phyloP scores from a whole-genome alignment of 768 basidiomycete genomes.

The Krasilnikovozyma curviuscula region DNA sequence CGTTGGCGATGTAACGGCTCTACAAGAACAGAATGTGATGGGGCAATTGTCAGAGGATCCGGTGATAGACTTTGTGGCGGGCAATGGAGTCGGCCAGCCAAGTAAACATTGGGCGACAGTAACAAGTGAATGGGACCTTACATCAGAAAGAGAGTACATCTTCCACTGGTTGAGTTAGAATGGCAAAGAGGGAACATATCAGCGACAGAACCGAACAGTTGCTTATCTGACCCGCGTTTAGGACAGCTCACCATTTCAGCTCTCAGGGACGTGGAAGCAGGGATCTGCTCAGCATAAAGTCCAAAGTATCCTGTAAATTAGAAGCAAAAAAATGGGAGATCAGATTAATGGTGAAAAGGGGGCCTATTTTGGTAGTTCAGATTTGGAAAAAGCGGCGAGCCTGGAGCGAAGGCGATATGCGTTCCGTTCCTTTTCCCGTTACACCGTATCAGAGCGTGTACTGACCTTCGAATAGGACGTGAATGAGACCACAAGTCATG shows the following conservation, averaged over 20 bases:
- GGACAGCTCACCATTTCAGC: too few relatives aligned
- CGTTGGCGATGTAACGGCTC: conserved; percentile 8
- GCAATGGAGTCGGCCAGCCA: not conserved
- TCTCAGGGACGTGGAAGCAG: not conserved
- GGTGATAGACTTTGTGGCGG: not conserved
- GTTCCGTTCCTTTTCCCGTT: not conserved
- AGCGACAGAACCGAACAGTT: too few relatives aligned
- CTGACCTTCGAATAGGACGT: conserved; percentile 11
- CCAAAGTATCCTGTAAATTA: conserved; percentile 7
- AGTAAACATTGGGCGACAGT: not conserved
- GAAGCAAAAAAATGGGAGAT: not conserved
- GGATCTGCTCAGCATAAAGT: not conserved
- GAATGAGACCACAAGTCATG: not conserved
- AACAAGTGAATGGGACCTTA: not conserved
- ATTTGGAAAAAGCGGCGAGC: not conserved
- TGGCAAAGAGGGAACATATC: too few relatives aligned
- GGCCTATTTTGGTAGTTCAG: not conserved
- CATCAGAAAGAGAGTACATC: conserved; percentile 4
- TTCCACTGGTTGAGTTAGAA: too few relatives aligned
- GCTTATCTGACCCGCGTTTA: too few relatives aligned
- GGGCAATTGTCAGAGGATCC: too few relatives aligned
- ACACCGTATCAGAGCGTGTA: not conserved
- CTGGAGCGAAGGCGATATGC: not conserved
- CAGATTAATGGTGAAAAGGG: not conserved
- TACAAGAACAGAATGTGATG: not conserved